Percentiles rank a stretch among this genome's conserved stretches.
Conservation (phyloP, 2,329 filamentous ascomycete genomes). For the Verticillium alfalfae region DNA sequence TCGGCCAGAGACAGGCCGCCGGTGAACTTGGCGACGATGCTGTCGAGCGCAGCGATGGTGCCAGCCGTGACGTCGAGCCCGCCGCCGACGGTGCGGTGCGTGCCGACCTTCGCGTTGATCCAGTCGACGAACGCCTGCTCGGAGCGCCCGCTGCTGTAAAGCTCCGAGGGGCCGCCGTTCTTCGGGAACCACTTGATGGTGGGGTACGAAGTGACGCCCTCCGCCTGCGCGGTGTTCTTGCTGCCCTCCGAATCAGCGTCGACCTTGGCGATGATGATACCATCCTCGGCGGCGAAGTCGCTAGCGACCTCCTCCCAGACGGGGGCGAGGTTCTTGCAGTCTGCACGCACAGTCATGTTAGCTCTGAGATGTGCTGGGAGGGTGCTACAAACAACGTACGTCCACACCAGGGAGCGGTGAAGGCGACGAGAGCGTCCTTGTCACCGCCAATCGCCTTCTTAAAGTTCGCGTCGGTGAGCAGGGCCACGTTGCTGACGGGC, state of each 20-base stretch:
- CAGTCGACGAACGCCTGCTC: constrained; percentile 74
- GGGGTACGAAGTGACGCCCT: constrained; percentile 81
- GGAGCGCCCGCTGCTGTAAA: constrained; percentile 70
- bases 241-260: constrained; percentile 85
- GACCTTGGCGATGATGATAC: constrained; percentile 87
- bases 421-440: constrained; percentile 89
- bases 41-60: constrained; percentile 74
- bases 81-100: constrained; percentile 77
- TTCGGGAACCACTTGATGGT: constrained; percentile 98
- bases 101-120: constrained; percentile 85
- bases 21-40: constrained; percentile 67
- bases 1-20: constrained; percentile 57
- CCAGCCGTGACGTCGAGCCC: constrained; percentile 74
- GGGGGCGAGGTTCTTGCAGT: constrained; percentile 94
- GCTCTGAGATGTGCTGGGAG: constrained; percentile 10
- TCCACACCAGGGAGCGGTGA: constrained; percentile 97
- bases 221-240: constrained; percentile 69
- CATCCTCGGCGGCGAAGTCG: constrained; percentile 72
- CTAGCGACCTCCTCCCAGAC: constrained; percentile 81
- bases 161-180: constrained; percentile 65
- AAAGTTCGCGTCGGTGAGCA: constrained; percentile 77
- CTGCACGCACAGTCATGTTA: constrained; percentile 36
- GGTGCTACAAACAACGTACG: constrained; percentile 58
- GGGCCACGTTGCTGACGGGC: constrained; percentile 68
- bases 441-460: constrained; percentile 72